Base-by-base conservation (phyloP, 2,329 filamentous ascomycete genomes). In the Cercospora canescens region DNA sequence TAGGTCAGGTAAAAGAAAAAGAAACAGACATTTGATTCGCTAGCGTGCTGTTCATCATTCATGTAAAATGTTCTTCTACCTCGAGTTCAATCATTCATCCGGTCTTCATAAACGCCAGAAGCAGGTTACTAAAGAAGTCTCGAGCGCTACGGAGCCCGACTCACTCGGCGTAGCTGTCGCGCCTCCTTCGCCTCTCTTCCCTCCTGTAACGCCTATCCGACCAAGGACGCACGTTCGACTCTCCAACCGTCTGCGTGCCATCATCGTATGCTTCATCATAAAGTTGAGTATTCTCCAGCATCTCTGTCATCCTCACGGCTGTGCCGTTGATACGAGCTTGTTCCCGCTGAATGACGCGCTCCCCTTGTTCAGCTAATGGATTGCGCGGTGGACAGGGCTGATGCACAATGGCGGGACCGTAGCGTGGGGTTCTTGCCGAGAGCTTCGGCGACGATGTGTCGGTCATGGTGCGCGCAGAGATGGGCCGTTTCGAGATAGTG, bases 401-500 rank as follows among this genome's bases (percentile, higher is more conserved):
- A 32, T 62, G 60, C 6, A 63, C 45, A n/a, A 54, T 56, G 24
- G 60, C 45, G 11, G 30, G 12, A n/a, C 63, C 63, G 14, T 66
- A 66, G 8, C 64, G 64, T 4, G 64, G 60, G 14, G 64, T 59
- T 16, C 64, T 61, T 28, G 63, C 50, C 21, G 50, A 57, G 2
- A 37, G 35, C 6, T 39, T 41, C 11, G 58, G 41, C 6, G 41
- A 50, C 16, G 60, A 63, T 7, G 45, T 60, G 37, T 66, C 54
- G 3, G 64, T 66, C 55, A 60, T 45, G 30, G 45, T 62, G 16
- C 64, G 54, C 6, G 64, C 60, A 39, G 64, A 66, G 45, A 62
- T 52, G n/a, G 54, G 60, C 30, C 54, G 55, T 18, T 50, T 55
- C 0, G 32, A 18, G 5, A 18, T 50, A 3, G n/a, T 26, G 2